These are phyloP conservation scores for Naegleria fowleri DNA, from an alignment of 208 protist species.

Conservation along the genomic window DNA sequence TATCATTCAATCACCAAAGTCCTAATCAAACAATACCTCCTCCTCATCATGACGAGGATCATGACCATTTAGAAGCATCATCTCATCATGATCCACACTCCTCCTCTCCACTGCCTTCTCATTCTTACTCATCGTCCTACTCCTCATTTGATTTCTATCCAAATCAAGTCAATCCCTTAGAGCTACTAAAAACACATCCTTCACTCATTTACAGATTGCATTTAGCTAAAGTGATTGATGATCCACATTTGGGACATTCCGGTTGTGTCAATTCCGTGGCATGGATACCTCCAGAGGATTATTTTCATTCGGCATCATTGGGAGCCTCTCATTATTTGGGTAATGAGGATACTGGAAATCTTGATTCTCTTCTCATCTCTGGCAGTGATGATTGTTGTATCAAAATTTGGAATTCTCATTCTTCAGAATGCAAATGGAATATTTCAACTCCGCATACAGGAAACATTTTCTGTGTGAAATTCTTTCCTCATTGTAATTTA, in stretches of 20 bases:
- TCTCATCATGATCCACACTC: too few relatives aligned
- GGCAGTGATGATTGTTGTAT: not conserved
- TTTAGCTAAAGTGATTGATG: not conserved
- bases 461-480: constrained; percentile 22
- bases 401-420: not conserved
- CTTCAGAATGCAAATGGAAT: too few relatives aligned
- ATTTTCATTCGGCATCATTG: not conserved
- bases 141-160: too few relatives aligned
- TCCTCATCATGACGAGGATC: too few relatives aligned
- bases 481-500: not conserved
- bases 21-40: too few relatives aligned
- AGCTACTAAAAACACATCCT: not conserved
- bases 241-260: not conserved
- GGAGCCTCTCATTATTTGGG: not conserved
- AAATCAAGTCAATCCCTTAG: too few relatives aligned
- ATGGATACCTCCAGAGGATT: not conserved
- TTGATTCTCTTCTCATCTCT: not conserved
- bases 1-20: too few relatives aligned
- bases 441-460: not conserved
- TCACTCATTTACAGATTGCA: not conserved
- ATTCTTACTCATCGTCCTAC: too few relatives aligned
- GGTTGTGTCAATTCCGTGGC: constrained; percentile 13
- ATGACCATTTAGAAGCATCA: too few relatives aligned
- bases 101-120: too few relatives aligned
- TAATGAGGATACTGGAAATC: not conserved